Base-by-base conservation (phyloP, 306 rosid species). In the Glycyrrhiza uralensis region DNA sequence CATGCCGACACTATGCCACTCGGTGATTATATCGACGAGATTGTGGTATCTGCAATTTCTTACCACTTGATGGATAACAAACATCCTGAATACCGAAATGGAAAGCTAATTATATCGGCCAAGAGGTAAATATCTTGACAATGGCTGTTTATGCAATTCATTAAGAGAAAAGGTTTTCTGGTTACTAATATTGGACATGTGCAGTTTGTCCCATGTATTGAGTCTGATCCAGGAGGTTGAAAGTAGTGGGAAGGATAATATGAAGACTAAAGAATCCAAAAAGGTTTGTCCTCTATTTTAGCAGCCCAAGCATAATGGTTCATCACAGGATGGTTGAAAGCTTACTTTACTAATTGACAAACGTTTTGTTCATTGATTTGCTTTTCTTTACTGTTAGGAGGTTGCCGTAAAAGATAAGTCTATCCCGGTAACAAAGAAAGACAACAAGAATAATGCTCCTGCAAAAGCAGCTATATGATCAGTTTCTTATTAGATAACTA, bases 121-220 rank as follows among this genome's bases (percentile, higher is more conserved):
- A 72, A 69, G 18, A 89, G 97, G 98, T 89, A 86, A 44, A 36
- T 55, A 69, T 68, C 29, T 63, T 26, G 36, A 38, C 39, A 23
- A 46, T 52, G 71, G 14, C 41, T 76, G 35, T 33, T 55, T 61
- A 35, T 17, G 57, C 36, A 59, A 12, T 71, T 76, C 11, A 51
- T 14, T 49, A 52, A 10, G 12, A 44, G 33, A 29, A 38, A 66
- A 17, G n/a, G 11, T 81, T 49, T 61, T 79, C 20, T 58, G 64
- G 49, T 58, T 62, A 55, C 80, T 61, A 41, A 70, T 76, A 18
- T 66, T 67, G 74, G 68, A 62, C 47, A 39, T 78, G 54, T 89
- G 86, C 92, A 94, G 98, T 80, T 86, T 94, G 82, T 85, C 95
- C 78, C 90, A 80, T 67, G 97, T 93, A 56, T 78, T 87, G 89